These are phyloP conservation scores for Phaeophleospora eucalypticola DNA, from an alignment of 2,329 filamentous ascomycete genomes.

Conservation along the genomic window DNA sequence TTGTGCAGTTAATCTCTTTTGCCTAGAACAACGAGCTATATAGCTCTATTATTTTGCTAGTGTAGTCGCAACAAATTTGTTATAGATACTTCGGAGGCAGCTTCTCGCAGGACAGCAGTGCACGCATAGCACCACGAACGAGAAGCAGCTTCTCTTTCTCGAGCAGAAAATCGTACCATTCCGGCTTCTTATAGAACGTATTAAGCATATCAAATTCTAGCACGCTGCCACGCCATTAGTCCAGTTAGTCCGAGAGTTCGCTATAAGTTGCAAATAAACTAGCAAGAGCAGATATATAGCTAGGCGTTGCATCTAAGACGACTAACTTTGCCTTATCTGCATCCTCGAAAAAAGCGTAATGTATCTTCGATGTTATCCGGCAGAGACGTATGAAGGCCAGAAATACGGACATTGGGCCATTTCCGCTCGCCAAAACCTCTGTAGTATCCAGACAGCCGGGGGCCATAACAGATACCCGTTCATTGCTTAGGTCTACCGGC, in stretches of 20 bases:
- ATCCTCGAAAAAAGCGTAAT: too few species aligned
- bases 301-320: slow-evolving; percentile 37
- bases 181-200: slow-evolving; percentile 42
- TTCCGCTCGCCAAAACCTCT: too few species aligned
- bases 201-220: slow-evolving; percentile 34
- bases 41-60: slow-evolving; percentile 36
- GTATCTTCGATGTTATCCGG: too few species aligned
- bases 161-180: slow-evolving; percentile 45
- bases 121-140: slow-evolving; percentile 40
- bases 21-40: slow-evolving; percentile 38
- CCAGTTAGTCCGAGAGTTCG: slow-evolving; percentile 27
- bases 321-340: slow-evolving; percentile 29
- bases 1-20: too few species aligned
- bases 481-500: too few species aligned
- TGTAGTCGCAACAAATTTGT: slow-evolving; percentile 24
- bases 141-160: slow-evolving; percentile 41
- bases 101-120: slow-evolving; percentile 33
- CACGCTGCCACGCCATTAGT: slow-evolving; percentile 34
- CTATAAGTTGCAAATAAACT: slow-evolving; percentile 16
- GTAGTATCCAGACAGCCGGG: too few species aligned
- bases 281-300: slow-evolving; percentile 41
- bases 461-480: too few species aligned
- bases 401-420: too few species aligned
- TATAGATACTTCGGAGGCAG: slow-evolving; percentile 9
- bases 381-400: too few species aligned